A percentile compares a stretch with the other conserved stretches of the same genome.
Evolutionary conservation across 192 early-diverging fungal species (phyloP).

Genomic region (Coemansia sp.): DNA sequence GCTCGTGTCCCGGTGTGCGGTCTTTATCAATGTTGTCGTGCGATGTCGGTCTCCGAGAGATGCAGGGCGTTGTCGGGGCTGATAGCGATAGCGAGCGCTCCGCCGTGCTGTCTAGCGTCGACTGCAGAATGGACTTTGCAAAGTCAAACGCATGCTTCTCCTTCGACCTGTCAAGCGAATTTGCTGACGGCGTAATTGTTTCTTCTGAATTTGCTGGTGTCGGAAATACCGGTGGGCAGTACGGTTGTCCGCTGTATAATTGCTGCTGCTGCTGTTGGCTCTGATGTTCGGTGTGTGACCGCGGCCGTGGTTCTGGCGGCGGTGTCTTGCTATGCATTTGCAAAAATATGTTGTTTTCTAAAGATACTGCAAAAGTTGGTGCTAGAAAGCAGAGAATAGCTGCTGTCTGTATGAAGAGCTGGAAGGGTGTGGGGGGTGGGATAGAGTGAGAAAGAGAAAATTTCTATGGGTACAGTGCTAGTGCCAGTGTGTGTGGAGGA

Average conservation of each 20-base stretch:
- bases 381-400: no score
- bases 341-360: background rate
- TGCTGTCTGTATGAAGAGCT: no score
- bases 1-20: no score
- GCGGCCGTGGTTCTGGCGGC: conserved; percentile 3
- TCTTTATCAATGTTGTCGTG: background rate
- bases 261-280: conserved; percentile 3
- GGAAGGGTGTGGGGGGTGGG: no score
- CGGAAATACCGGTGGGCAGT: background rate
- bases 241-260: background rate
- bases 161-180: background rate
- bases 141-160: background rate
- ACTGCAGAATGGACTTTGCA: conserved; percentile 1
- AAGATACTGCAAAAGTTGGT: no score
- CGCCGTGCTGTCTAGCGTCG: background rate
- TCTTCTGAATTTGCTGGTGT: conserved; percentile 9
- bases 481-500: background rate
- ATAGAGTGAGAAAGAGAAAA: no score
- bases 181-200: background rate
- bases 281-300: background rate
- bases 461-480: no score
- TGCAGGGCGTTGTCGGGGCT: conserved; percentile 37
- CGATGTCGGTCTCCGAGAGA: conserved; percentile 10
- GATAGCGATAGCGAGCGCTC: conserved; percentile 14
- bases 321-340: conserved; percentile 3